Percentiles rank a stretch among this genome's conserved stretches.
Conservation (phyloP, 1,139 yeast genomes). For the Zygoascus sp. region DNA sequence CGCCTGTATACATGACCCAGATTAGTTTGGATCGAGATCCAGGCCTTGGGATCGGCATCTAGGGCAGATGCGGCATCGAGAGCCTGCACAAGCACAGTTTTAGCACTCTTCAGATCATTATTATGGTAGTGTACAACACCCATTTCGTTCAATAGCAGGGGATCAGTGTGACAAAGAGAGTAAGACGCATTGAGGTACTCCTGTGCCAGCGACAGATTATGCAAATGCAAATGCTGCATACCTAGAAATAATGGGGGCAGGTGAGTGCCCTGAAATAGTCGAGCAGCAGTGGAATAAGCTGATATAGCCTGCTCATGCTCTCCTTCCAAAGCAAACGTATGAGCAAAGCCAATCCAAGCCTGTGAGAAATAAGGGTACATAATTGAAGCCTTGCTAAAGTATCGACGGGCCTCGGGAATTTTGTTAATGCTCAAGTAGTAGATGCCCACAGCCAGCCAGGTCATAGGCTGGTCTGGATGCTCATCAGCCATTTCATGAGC, state of each 20-base stretch:
- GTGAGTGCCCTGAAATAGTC: conserved; percentile 92
- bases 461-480: conserved; percentile 75
- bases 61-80: conserved; percentile 62
- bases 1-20: conserved; percentile 87
- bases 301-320: conserved; percentile 98
- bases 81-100: conserved; percentile 67
- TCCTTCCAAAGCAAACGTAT: conserved; percentile 94
- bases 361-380: conserved; percentile 88
- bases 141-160: conserved; percentile 79
- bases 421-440: conserved; percentile 77
- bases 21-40: conserved; percentile 84
- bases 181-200: conserved; percentile 78
- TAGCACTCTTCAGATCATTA: conserved; percentile 64
- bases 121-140: conserved; percentile 87
- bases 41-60: conserved; percentile 75
- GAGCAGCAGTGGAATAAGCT: conserved; percentile 93
- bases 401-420: conserved; percentile 77
- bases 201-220: conserved; percentile 74
- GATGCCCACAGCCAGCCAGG: conserved; percentile 92
- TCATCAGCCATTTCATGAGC: conserved; percentile 86
- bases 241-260: conserved; percentile 87
- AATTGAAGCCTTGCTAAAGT: conserved; percentile 84
- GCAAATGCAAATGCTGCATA: conserved; percentile 91
- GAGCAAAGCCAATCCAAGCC: conserved; percentile 99
- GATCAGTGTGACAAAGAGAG: conserved; percentile 78